phyloP scores from a whole-genome alignment of 495 filamentous ascomycete genomes.

The Tuber indicum region DNA sequence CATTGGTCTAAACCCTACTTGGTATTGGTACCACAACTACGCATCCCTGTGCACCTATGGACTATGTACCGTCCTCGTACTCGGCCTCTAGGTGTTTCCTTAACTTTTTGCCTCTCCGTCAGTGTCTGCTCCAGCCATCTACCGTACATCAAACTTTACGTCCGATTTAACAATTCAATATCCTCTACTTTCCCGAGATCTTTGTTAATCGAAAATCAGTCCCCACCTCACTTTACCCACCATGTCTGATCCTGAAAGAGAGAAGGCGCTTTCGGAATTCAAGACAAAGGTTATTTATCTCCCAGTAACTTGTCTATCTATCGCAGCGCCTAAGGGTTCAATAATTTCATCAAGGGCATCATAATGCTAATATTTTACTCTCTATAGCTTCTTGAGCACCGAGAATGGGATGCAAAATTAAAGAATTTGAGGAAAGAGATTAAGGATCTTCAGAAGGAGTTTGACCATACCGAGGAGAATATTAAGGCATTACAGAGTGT shows the following conservation, averaged over 20 bases:
- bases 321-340: background rate
- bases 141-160: background rate
- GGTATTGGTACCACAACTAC: background rate
- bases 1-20: background rate
- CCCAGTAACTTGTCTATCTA: background rate
- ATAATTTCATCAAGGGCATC: background rate
- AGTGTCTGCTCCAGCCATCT: conserved; percentile 4
- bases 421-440: conserved; percentile 87
- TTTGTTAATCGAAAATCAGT: conserved; percentile 8
- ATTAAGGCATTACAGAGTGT: conserved; percentile 99
- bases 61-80: too few relatives aligned
- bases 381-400: conserved; percentile 79
- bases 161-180: background rate
- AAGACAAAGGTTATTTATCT: conserved; percentile 34
- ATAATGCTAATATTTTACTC: conserved; percentile 14
- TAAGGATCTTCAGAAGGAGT: conserved; percentile 88
- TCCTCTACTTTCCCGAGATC: background rate
- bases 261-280: conserved; percentile 37
- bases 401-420: conserved; percentile 97
- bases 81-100: background rate
- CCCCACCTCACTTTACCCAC: background rate
- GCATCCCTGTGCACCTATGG: background rate
- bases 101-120: background rate
- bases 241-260: conserved; percentile 28
- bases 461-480: conserved; percentile 95